Base-by-base conservation (phyloP, 208 protist genomes). In the Paratrypanosoma confusum region DNA sequence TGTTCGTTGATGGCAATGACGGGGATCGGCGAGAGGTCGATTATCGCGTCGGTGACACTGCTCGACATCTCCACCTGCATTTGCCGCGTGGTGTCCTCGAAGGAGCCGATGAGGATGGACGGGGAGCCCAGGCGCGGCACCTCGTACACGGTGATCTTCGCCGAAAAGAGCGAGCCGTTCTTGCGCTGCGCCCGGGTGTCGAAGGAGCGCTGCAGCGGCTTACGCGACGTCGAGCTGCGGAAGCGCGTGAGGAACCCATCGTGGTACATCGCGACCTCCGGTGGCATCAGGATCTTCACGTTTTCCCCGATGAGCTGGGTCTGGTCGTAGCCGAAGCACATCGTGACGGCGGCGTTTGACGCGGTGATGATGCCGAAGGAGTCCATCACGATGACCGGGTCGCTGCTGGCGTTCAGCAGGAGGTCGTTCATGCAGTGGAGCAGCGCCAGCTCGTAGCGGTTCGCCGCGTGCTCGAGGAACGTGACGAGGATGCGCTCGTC, bases 221-320 rank as follows among this genome's bases (percentile, higher is more conserved):
- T 7, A 27, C 35, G 33, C 23, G 54, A 33, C 22, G 45, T 22
- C 8, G 45, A 54, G 25, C 54, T 35, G 18, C 8, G 16, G 53
- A 54, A 60, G n/a, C 45, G 45, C 31, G 10, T 11, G 13, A 60
- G 16, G 37, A 47, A 60, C 11, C 35, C 36, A 35, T 60, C 43
- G 23, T 60, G 53, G 17, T 54, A 23, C 7, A 18, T 5, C 17
- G 40, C 48, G 14, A 37, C 31, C 13, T 59, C 42, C 5, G 37
- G 16, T 4, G 48, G 27, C 21, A 63, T 49, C 28, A 63, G 27
- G 14, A 53, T 38, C 7, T 27, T 26, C 22, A 63, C 32, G 22
- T 55, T 63, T 20, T 57, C 5, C 5, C 37, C 18, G 22, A 63
- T 5, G 14, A 63, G 16, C 26, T 50, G 39, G 17, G 56, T 32